Conservation (phyloP, 176 grass and related monocot species). For the Cymbopogon citratus region DNA sequence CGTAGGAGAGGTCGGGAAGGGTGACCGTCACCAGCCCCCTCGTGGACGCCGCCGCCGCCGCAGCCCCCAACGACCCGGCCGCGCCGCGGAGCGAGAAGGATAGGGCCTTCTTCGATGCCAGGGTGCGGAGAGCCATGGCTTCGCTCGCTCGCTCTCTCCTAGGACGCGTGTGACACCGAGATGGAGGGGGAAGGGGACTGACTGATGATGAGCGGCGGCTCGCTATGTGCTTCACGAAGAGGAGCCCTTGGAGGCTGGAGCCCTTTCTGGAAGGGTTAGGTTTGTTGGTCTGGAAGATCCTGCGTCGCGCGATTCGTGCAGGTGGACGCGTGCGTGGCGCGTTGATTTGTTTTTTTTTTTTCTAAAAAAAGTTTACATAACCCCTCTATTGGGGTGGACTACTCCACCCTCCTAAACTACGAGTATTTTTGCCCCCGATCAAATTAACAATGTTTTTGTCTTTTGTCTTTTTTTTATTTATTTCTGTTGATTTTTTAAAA, state of each 20-base stretch:
- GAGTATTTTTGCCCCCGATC: no score
- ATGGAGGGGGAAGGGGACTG: neutral
- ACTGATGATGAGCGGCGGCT: neutral
- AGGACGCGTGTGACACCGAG: neutral
- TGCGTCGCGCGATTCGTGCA: constrained; percentile 12
- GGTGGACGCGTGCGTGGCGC: neutral
- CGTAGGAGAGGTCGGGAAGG: constrained; percentile 86
- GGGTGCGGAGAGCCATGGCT: constrained; percentile 68
- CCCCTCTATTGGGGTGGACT: no score
- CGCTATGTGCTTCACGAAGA: no score
- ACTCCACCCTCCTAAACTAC: no score
- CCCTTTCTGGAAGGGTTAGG: neutral
- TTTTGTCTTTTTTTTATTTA: no score
- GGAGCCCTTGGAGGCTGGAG: no score
- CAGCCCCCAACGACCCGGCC: neutral
- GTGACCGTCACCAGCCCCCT: constrained; percentile 46
- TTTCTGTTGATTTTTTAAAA: no score
- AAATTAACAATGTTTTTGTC: no score
- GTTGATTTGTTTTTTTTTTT: no score
- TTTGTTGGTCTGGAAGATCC: neutral
- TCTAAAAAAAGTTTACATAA: no score
- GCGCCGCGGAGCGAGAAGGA: constrained; percentile 21
- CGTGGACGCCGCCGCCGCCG: neutral
- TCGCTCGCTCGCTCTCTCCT: neutral
- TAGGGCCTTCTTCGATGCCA: constrained; percentile 52